Conservation (phyloP, 225 moss, liverwort and hornwort genomes). For the Straminergon stramineum region DNA sequence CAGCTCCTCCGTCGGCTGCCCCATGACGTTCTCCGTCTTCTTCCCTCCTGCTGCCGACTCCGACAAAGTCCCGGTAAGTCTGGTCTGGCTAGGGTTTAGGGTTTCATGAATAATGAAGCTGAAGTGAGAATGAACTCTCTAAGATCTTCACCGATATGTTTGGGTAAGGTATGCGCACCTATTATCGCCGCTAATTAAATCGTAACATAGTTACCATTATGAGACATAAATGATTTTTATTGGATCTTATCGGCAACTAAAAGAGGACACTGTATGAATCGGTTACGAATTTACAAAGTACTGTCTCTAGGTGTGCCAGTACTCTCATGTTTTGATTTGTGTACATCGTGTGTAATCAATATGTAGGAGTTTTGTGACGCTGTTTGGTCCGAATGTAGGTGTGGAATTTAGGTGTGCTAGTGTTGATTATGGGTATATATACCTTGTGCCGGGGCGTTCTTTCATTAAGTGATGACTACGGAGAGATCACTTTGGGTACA, state of each 20-base stretch:
- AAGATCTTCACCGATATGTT: no score
- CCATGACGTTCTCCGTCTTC: slow-evolving; percentile 75
- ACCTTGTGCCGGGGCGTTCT: background rate
- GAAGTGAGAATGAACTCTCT: background rate
- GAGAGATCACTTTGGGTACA: background rate
- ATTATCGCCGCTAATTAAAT: background rate
- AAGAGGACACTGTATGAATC: background rate
- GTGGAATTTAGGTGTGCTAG: background rate
- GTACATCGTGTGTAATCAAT: background rate
- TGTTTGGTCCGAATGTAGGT: background rate
- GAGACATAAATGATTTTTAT: background rate
- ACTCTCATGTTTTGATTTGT: background rate
- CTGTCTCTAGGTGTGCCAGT: background rate
- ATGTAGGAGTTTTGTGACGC: background rate
- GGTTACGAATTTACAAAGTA: background rate
- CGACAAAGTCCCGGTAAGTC: slow-evolving; percentile 50
- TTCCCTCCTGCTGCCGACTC: slow-evolving; percentile 68
- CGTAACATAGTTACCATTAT: background rate
- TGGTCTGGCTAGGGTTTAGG: background rate
- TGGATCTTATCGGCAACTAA: background rate
- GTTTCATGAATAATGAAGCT: background rate
- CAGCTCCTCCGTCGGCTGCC: slow-evolving; percentile 59
- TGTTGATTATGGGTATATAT: background rate
- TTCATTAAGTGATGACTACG: background rate
- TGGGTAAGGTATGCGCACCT: background rate